These are phyloP conservation scores for Bruguiera hainesii DNA, from an alignment of 441 rosid species.

Conservation along the genomic window DNA sequence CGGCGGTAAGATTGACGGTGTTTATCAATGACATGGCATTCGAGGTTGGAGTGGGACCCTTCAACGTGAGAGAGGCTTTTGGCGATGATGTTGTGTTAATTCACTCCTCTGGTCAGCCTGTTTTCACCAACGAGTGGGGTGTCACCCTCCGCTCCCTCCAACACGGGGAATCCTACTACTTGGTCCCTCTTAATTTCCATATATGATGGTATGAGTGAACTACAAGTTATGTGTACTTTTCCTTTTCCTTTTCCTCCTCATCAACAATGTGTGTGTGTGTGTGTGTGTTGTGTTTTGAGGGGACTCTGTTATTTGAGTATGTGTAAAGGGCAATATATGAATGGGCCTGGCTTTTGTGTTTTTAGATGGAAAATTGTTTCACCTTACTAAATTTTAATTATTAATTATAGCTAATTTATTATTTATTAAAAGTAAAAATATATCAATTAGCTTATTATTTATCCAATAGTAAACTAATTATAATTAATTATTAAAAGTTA, in stretches of 20 bases:
- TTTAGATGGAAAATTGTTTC: too few species aligned
- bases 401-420: too few species aligned
- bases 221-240: not conserved
- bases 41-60: conserved; percentile 63
- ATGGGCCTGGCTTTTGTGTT: too few species aligned
- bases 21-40: conserved; percentile 81
- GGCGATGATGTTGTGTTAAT: conserved; percentile 76
- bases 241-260: not conserved
- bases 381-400: too few species aligned
- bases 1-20: conserved; percentile 47
- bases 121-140: conserved; percentile 84
- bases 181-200: conserved; percentile 34
- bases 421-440: too few species aligned
- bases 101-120: conserved; percentile 73
- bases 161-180: conserved; percentile 77
- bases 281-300: not conserved
- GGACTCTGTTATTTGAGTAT: too few species aligned
- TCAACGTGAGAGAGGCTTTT: conserved; percentile 79
- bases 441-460: too few species aligned
- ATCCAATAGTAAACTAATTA: too few species aligned
- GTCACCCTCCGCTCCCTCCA: conserved; percentile 73
- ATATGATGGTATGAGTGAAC: conserved; percentile 10
- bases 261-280: not conserved
- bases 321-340: too few species aligned
- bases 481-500: too few species aligned